Evolutionary conservation across 805 yeast genomes (phyloP).

Genomic region (Metschnikowia aberdeeniae): DNA sequence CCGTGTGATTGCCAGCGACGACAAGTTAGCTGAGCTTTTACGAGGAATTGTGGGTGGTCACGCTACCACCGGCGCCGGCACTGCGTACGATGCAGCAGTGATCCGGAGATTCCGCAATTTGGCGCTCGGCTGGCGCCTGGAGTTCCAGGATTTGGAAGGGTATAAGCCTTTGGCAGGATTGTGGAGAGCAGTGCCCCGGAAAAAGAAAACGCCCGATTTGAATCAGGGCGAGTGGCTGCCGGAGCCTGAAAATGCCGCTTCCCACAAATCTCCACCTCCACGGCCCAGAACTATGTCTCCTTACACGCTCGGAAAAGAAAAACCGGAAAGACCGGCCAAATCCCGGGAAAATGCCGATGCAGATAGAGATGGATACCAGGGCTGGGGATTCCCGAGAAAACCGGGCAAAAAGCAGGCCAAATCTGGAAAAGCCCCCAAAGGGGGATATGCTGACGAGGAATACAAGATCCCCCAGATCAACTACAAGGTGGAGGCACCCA

Average conservation of each 20-base stretch:
- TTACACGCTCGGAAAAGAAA: constrained; percentile 8
- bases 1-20: constrained; percentile 57
- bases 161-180: constrained; percentile 47
- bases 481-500: constrained; percentile 67
- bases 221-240: not conserved
- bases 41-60: constrained; percentile 42
- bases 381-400: constrained; percentile 2
- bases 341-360: not conserved
- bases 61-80: constrained; percentile 32
- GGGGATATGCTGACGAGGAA: constrained; percentile 41
- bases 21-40: constrained; percentile 61
- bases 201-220: not conserved
- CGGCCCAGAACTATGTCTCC: constrained; percentile 27
- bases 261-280: constrained; percentile 11
- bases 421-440: constrained; percentile 5
- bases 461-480: constrained; percentile 66
- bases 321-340: not conserved
- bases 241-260: not conserved
- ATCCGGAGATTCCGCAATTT: constrained; percentile 46
- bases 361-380: not conserved
- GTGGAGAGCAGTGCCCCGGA: constrained; percentile 41
- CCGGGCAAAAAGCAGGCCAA: constrained; percentile 2
- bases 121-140: constrained; percentile 65
- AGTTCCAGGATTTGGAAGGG: constrained; percentile 46
- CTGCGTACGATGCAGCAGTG: constrained; percentile 39